Conservation (phyloP, 495 filamentous ascomycete species). For the Rostrohypoxylon terebratum region DNA sequence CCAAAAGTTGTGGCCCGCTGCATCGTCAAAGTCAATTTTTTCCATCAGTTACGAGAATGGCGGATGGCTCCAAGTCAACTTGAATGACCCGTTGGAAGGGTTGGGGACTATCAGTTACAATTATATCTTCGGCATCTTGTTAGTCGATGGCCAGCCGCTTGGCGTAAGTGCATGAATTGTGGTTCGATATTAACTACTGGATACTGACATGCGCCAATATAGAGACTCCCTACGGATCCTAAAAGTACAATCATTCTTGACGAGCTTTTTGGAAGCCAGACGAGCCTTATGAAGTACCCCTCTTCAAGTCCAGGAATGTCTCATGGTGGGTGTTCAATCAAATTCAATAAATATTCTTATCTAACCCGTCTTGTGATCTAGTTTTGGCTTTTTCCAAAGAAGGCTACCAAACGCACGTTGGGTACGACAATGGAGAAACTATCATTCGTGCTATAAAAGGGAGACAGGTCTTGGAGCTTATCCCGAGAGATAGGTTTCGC, state of each 20-base stretch:
- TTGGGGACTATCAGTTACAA: conserved; percentile 54
- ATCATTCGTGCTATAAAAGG: conserved; percentile 54
- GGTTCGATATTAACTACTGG: neutral
- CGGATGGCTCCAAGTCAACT: conserved; percentile 24
- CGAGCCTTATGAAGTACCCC: conserved; percentile 56
- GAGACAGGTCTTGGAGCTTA: conserved; percentile 49
- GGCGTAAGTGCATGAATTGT: conserved; percentile 18
- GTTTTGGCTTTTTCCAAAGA: conserved; percentile 15
- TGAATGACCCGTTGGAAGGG: neutral
- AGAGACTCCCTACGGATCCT: conserved; percentile 57
- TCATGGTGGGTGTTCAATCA: conserved; percentile 39
- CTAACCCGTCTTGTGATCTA: conserved; percentile 7
- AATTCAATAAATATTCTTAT: neutral
- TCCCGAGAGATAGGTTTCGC: conserved; percentile 52
- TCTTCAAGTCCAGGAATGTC: conserved; percentile 60
- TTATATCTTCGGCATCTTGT: conserved; percentile 58
- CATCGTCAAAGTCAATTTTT: conserved; percentile 24
- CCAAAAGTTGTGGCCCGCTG: conserved; percentile 19
- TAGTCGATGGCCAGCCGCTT: conserved; percentile 59
- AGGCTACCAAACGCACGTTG: conserved; percentile 31
- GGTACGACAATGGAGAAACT: conserved; percentile 32
- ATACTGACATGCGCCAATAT: conserved; percentile 5
- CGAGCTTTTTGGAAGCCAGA: conserved; percentile 62
- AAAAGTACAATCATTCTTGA: conserved; percentile 52
- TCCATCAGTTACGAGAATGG: conserved; percentile 11